phyloP scores from a whole-genome alignment of 345 rosid species.

The Salix koriyanagi region DNA sequence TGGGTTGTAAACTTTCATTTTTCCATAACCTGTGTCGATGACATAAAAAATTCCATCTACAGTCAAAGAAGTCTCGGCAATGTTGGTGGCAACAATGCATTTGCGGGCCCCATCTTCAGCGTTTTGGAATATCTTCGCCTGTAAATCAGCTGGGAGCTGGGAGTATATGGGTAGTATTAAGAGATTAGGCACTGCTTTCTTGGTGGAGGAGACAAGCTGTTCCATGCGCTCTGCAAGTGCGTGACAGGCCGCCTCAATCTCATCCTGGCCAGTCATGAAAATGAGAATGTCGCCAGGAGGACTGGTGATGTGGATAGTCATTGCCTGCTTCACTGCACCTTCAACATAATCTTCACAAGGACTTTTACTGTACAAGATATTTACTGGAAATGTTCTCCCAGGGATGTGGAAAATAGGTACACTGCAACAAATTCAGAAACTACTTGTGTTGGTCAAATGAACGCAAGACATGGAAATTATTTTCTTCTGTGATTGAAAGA shows the following conservation, averaged over 20 bases:
- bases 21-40: constrained; percentile 92
- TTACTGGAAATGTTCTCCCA: constrained; percentile 95
- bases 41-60: constrained; percentile 93
- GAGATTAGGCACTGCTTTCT: constrained; percentile 65
- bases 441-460: neutral
- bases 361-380: constrained; percentile 66
- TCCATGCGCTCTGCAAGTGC: constrained; percentile 90
- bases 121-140: constrained; percentile 90
- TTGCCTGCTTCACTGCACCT: constrained; percentile 96
- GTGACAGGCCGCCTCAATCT: constrained; percentile 92
- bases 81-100: constrained; percentile 97
- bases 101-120: constrained; percentile 97
- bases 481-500: too few species aligned
- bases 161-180: constrained; percentile 94
- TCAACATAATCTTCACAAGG: constrained; percentile 99
- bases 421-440: constrained; percentile 42
- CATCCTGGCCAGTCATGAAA: constrained; percentile 99
- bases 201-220: constrained; percentile 65
- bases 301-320: constrained; percentile 86
- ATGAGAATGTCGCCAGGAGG: constrained; percentile 95
- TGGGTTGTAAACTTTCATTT: constrained; percentile 98
- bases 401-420: constrained; percentile 92
- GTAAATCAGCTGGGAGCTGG: constrained; percentile 96
- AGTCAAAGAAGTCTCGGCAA: constrained; percentile 95
- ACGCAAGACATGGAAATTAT: neutral